Evolutionary conservation across 2,329 filamentous ascomycete species (phyloP), one percentile per base, ranked within the genome.

Genomic region (Tolypocladium cylindrosporum): DNA sequence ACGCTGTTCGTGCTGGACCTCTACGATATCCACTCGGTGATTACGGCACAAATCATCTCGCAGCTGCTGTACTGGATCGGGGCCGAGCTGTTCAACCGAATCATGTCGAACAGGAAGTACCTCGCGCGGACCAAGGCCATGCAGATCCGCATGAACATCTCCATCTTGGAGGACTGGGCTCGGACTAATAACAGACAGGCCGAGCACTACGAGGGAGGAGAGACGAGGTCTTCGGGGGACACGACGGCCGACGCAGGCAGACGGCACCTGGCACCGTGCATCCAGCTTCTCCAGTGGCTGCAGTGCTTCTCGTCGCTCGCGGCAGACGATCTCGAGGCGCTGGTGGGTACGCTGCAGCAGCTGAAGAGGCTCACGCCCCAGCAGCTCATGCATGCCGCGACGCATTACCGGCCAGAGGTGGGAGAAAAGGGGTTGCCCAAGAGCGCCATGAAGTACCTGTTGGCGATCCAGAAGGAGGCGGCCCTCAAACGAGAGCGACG

Each of bases 61-160:
- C 94, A 99, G 68, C 80, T 99, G 2, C 81, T 97, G 51, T 99
- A 97, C 75, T 99, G 94, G 94, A 81, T 99, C 19, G 90, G 92
- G 8, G 90, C 93, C 0, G 94, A 99, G 73, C 83, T 97, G 10
- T 99, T 99, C 77, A 99, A 99, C 72, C 88, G 93, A 59, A 90
- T 99, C 72, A 96, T 99, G 90, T 93, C 90, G 37, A 97, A 95
- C 68, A 85, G 91, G 63, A 92, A 93, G 70, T 99, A 97, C 68
- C 80, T 99, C 11, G 93, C 94, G 7, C 84, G 94, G 56, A 99
- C 94, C 21, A 99, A 99, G 73, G 94, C 94, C 4, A 99, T 99
- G 94, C 94, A 99, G 71, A 97, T 99, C 65, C 90, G 94, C 64
- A 97, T 99, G 92, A 99, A 99, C 70, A 86, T 99, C 8, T 97